phyloP scores from a whole-genome alignment of 2,329 filamentous ascomycete genomes.

The Botryotinia convoluta region DNA sequence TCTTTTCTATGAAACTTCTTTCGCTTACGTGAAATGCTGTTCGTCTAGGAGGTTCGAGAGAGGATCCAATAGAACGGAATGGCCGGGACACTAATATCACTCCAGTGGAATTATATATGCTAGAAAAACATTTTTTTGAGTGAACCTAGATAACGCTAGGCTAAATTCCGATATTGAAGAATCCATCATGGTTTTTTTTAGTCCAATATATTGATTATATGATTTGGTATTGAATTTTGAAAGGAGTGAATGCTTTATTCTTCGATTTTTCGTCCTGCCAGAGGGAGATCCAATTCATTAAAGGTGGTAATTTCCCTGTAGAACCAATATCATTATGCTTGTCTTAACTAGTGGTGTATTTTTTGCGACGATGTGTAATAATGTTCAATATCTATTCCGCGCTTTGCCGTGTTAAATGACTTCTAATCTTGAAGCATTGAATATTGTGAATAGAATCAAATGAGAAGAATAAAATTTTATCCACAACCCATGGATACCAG shows the following conservation, averaged over 20 bases:
- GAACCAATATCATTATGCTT: background rate
- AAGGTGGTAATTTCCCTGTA: background rate
- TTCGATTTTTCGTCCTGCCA: background rate
- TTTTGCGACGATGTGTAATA: background rate
- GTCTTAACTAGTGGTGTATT: too few species aligned
- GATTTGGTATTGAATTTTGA: background rate
- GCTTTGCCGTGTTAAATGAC: background rate
- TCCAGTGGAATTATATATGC: background rate
- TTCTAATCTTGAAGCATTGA: background rate
- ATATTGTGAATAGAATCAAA: background rate
- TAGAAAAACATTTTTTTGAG: background rate
- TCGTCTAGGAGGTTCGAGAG: background rate
- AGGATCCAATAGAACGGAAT: background rate
- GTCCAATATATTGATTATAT: background rate
- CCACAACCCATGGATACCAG: background rate
- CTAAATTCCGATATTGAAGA: background rate
- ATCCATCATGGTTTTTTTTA: rapidly evolving
- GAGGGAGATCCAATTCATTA: background rate
- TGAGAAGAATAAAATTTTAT: background rate
- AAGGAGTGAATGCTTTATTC: background rate
- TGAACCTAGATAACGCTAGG: rapidly evolving
- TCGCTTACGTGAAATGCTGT: background rate
- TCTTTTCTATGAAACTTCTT: background rate
- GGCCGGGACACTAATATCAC: background rate
- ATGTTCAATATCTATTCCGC: background rate